Evolutionary conservation across 176 grass and related monocot species (phyloP).

Genomic region (Rhynchospora tenuis): DNA sequence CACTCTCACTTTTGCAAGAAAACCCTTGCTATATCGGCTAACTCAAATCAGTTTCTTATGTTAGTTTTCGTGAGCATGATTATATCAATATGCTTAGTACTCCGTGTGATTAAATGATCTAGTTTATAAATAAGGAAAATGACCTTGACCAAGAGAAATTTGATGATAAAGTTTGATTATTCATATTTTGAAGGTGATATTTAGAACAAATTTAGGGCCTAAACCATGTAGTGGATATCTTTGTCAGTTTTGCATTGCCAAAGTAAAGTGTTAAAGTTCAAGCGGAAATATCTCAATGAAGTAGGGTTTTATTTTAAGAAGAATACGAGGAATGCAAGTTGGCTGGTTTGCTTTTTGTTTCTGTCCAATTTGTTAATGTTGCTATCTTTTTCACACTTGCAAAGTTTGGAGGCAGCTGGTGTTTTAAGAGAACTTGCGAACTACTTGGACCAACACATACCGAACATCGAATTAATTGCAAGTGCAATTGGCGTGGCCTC

Average conservation of each 20-base stretch:
- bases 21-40: background rate
- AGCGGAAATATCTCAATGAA: background rate
- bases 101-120: background rate
- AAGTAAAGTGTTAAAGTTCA: background rate
- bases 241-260: background rate
- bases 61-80: background rate
- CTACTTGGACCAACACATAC: constrained; percentile 83
- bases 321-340: background rate
- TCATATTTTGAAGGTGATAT: background rate
- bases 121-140: background rate
- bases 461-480: constrained; percentile 74
- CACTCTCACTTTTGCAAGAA: background rate
- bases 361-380: constrained; percentile 19
- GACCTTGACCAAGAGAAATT: background rate
- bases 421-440: constrained; percentile 82
- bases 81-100: background rate
- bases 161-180: background rate
- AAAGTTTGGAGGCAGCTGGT: constrained; percentile 94
- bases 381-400: constrained; percentile 17
- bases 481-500: constrained; percentile 76
- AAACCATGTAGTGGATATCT: background rate
- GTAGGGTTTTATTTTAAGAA: background rate
- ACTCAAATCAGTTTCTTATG: background rate
- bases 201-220: background rate
- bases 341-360: background rate